Percentiles rank a stretch among this genome's conserved stretches.
Conservation (phyloP, 179 eudicot genomes). For the Heliamphora pulchella region DNA sequence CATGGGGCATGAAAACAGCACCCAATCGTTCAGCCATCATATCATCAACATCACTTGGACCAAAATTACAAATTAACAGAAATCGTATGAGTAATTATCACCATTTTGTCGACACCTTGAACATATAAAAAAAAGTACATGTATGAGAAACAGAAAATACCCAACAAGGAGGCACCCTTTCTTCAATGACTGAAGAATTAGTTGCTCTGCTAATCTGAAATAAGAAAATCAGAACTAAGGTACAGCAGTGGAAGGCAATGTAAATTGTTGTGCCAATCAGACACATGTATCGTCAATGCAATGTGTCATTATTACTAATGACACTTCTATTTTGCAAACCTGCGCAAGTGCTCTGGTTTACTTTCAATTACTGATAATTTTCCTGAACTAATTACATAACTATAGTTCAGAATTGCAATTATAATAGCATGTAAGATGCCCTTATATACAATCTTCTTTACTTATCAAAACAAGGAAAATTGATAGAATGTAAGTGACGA, state of each 20-base stretch:
- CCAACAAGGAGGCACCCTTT: slow-evolving; percentile 63
- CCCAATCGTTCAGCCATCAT: slow-evolving; percentile 86
- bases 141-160: slow-evolving; percentile 28
- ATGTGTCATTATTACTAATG: background rate
- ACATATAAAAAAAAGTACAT: slow-evolving; percentile 7
- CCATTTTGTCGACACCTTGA: background rate
- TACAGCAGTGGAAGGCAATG: background rate
- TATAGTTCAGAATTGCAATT: background rate
- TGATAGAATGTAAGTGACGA: background rate
- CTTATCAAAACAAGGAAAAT: background rate
- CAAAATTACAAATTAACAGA: slow-evolving; percentile 11
- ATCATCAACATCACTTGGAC: slow-evolving; percentile 63
- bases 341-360: too few relatives aligned
- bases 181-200: slow-evolving; percentile 62
- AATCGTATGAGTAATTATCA: slow-evolving; percentile 2
- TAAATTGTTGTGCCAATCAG: background rate
- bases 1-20: slow-evolving; percentile 95
- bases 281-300: background rate
- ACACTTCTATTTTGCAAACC: background rate
- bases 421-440: too few relatives aligned
- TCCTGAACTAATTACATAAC: background rate
- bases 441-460: too few relatives aligned
- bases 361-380: background rate
- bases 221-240: slow-evolving; percentile 15
- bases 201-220: slow-evolving; percentile 71